Evolutionary conservation across 495 filamentous ascomycete genomes (phyloP).

Genomic region (Penicillium longicatenatum): DNA sequence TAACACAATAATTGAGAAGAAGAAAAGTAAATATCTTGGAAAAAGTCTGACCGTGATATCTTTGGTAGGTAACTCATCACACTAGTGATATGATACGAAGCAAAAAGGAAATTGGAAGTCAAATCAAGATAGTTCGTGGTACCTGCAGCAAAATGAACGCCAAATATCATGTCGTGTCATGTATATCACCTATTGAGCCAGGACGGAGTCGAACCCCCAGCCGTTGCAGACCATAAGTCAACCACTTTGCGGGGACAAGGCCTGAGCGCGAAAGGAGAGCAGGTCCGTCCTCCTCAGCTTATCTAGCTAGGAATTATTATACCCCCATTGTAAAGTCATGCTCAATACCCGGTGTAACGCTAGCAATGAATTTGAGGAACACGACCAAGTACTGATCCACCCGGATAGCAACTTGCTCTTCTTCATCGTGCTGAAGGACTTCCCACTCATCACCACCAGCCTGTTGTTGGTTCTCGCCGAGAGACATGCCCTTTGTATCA

Average conservation of each 20-base stretch:
- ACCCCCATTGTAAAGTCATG: constrained; percentile 99
- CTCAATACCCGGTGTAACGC: constrained; percentile 94
- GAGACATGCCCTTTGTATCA: constrained; percentile 51
- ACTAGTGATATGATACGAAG: constrained; percentile 10
- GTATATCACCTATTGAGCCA: constrained; percentile 17
- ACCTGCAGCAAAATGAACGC: constrained; percentile 25
- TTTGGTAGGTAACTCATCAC: neutral
- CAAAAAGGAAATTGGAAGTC: constrained; percentile 1
- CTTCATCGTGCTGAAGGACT: constrained; percentile 64
- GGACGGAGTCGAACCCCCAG: neutral
- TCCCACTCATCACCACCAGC: constrained; percentile 84
- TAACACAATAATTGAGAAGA: neutral
- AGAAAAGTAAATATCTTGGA: neutral
- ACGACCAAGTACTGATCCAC: constrained; percentile 98
- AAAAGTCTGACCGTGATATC: neutral
- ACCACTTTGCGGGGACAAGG: neutral
- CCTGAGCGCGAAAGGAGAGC: neutral
- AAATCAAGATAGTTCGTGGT: constrained; percentile 4
- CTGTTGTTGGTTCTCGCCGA: constrained; percentile 54
- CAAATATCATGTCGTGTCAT: constrained; percentile 18
- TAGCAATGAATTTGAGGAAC: constrained; percentile 97
- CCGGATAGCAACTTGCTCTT: constrained; percentile 85
- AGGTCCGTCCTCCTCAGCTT: neutral
- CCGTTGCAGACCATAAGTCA: neutral
- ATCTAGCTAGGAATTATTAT: constrained; percentile 34